Conservation (phyloP, 1,284 basidiomycete species). For the Cryptococcus sp. region DNA sequence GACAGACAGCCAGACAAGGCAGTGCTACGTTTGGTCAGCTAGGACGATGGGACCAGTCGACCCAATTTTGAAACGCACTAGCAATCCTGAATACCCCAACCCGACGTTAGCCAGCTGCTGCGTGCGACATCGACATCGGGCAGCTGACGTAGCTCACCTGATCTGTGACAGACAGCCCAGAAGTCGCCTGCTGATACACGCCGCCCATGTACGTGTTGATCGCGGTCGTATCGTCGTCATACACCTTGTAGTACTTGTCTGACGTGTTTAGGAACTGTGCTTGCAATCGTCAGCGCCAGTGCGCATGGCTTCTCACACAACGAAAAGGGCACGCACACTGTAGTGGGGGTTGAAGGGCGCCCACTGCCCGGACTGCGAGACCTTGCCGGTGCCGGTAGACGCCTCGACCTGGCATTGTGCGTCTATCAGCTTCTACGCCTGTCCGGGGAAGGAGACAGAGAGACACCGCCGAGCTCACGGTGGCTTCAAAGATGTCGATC, state of each 20-base stretch:
- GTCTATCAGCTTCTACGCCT: not conserved
- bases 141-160: constrained; percentile 17
- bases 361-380: constrained; percentile 47
- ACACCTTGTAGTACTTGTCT: constrained; percentile 52
- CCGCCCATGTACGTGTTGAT: constrained; percentile 59
- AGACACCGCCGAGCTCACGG: constrained; percentile 33
- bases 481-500: constrained; percentile 77
- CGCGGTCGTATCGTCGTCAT: constrained; percentile 51
- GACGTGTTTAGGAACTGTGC: constrained; percentile 39
- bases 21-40: constrained; percentile 20
- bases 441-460: constrained; percentile 22
- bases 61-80: constrained; percentile 27
- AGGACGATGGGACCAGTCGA: not conserved
- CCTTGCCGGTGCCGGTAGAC: constrained; percentile 30
- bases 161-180: constrained; percentile 34
- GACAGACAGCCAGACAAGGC: constrained; percentile 54
- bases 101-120: not conserved
- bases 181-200: constrained; percentile 61
- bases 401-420: constrained; percentile 16
- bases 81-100: constrained; percentile 25
- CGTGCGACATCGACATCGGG: no score
- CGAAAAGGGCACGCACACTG: constrained; percentile 16
- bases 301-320: no score
- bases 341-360: constrained; percentile 48
- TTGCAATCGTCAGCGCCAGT: not conserved